These are phyloP conservation scores for Myxozyma sirexii DNA, from an alignment of 805 yeast species.

Conservation along the genomic window DNA sequence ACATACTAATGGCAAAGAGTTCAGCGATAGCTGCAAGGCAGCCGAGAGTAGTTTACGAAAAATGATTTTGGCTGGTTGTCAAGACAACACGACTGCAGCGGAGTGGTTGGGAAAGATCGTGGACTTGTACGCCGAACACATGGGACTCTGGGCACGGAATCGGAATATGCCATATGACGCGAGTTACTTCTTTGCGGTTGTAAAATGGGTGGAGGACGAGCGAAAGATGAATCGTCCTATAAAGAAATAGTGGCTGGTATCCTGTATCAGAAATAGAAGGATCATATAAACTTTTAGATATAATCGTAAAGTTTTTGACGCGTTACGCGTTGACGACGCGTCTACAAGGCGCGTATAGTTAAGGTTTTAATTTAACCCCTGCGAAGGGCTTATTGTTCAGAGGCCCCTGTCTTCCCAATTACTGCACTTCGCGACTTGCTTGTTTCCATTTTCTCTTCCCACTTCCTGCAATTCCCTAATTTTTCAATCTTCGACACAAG, in stretches of 20 bases:
- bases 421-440: background rate
- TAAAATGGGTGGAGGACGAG: slow-evolving; percentile 22
- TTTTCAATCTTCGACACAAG: background rate
- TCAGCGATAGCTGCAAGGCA: background rate
- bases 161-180: slow-evolving; percentile 6
- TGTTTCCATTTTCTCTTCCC: background rate
- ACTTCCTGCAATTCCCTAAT: too few species aligned
- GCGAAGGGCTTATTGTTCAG: background rate
- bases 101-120: slow-evolving; percentile 1
- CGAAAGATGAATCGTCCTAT: background rate
- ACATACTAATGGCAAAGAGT: slow-evolving; percentile 15
- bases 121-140: slow-evolving; percentile 4
- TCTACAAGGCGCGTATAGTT: background rate
- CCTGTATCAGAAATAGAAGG: too few species aligned
- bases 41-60: background rate
- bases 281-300: too few species aligned
- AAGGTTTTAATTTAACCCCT: slow-evolving; percentile 13
- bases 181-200: slow-evolving; percentile 8
- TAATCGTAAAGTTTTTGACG: background rate
- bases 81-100: background rate
- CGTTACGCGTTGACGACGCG: slow-evolving; percentile 11
- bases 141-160: slow-evolving; percentile 22
- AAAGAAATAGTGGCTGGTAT: background rate
- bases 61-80: background rate
- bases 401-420: background rate